Evolutionary conservation across 1,284 basidiomycete genomes (phyloP), one percentile per base, ranked within the genome.

Genomic region (Xerocomus minutiporus): DNA sequence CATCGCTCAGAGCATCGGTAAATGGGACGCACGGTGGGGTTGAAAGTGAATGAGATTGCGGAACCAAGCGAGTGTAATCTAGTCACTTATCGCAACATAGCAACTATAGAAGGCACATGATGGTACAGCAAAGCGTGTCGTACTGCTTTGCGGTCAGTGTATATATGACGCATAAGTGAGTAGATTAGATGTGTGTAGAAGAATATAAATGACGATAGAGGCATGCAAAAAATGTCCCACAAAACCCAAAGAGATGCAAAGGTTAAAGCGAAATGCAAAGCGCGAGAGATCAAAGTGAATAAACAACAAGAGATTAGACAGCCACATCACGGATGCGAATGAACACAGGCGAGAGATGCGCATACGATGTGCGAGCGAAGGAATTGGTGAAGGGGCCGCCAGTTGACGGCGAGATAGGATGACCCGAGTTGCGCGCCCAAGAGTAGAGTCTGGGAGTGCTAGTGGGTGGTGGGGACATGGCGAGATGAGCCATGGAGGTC

Each of bases 21-120:
- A 69, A 50, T 77, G 72, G 64, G 81, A 83, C 55, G 63, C 73
- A 35, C 73, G 78, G 25, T 81, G 78, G 78, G 79, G 23, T 42
- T 46, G 54, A 26, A 57, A 54, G 68, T 49, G 46, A 48, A 55
- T 57, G 48, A 52, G 57, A 57, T 67, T 64, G 43, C 45, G 49
- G 39, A 50, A 49, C 43, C 11, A 31, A 55, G 51, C 46, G 42
- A 48, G 43, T 61, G 68, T 67, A 70, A 69, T 61, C 65, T 67
- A 62, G 38, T 57, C 62, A 67, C 65, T 61, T 63, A 54, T 54
- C 57, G 45, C 62, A 58, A 67, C 58, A 68, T 53, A 55, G 53
- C 46, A 55, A 70, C 65, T 71, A 69, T 66, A 69, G 50, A 51
- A 56, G 54, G 65, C 50, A 66, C 59, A 70, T 39, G 57, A 70